Percentiles rank a stretch among this genome's conserved stretches.
phyloP scores from a whole-genome alignment of 139 green algal genomes.

The Chlorella sp. region DNA sequence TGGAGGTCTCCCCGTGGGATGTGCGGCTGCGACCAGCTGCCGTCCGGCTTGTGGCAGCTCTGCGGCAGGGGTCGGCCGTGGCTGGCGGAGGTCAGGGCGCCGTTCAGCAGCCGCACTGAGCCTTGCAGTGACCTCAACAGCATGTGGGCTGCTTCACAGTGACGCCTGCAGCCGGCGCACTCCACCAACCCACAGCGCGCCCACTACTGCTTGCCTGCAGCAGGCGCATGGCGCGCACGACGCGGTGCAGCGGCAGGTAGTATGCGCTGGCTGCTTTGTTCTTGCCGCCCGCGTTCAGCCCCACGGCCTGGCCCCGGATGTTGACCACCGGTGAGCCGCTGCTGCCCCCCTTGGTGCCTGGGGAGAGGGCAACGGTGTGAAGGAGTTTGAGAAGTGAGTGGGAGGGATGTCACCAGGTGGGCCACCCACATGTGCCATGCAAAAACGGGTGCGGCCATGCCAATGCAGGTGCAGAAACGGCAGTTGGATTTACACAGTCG shows the following conservation, averaged over 20 bases:
- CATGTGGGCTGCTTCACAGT: too few species aligned
- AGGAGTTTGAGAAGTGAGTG: too few species aligned
- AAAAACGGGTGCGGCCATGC: too few species aligned
- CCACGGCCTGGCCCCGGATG: constrained; percentile 76
- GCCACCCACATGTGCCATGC: too few species aligned
- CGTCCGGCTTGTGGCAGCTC: neutral
- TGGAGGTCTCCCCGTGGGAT: constrained; percentile 79
- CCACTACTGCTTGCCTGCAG: constrained; percentile 46
- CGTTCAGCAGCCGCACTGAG: too few species aligned
- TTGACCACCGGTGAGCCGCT: constrained; percentile 85
- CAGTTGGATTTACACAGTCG: too few species aligned
- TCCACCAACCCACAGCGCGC: too few species aligned
- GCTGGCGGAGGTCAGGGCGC: neutral
- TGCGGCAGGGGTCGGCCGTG: neutral
- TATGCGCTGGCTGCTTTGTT: constrained; percentile 88
- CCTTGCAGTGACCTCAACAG: too few species aligned
- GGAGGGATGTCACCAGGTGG: too few species aligned
- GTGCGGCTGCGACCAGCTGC: constrained; percentile 17
- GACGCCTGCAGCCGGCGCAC: too few species aligned
- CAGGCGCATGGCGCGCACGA: constrained; percentile 80
- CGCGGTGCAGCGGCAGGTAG: constrained; percentile 89
- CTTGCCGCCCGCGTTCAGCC: constrained; percentile 89
- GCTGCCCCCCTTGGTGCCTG: constrained; percentile 84
- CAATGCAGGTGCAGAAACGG: too few species aligned
- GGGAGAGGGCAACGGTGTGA: too few species aligned